A percentile compares a stretch with the other conserved stretches of the same genome.
Conservation (phyloP, 345 rosid species). For the Rhizophora mangle region DNA sequence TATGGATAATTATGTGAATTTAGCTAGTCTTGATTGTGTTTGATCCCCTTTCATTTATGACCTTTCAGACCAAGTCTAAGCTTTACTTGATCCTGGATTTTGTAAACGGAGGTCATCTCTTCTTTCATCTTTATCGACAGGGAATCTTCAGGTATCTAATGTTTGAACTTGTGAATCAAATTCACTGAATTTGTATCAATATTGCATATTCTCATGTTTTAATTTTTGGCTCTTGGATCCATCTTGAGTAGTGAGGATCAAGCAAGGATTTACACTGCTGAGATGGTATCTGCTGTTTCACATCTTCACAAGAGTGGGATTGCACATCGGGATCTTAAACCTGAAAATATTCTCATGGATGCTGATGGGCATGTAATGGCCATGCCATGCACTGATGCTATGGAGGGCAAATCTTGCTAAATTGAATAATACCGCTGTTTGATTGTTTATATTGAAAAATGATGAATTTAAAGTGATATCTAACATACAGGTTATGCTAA, state of each 20-base stretch:
- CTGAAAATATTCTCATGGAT: slow-evolving; percentile 71
- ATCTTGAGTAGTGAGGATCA: slow-evolving; percentile 59
- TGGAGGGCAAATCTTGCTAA: slow-evolving; percentile 4
- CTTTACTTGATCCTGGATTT: slow-evolving; percentile 72
- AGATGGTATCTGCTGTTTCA: slow-evolving; percentile 72
- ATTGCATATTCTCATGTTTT: slow-evolving; percentile 12
- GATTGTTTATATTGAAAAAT: background rate
- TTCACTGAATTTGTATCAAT: background rate
- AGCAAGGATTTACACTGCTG: slow-evolving; percentile 67
- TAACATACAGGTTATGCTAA: slow-evolving; percentile 53
- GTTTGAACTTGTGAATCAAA: background rate
- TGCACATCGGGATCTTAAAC: slow-evolving; percentile 76
- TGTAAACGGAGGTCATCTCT: slow-evolving; percentile 73
- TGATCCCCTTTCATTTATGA: background rate
- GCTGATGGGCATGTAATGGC: slow-evolving; percentile 62
- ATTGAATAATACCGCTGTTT: background rate
- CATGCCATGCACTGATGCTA: slow-evolving; percentile 2
- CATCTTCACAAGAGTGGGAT: slow-evolving; percentile 67
- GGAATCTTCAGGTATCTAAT: slow-evolving; percentile 56
- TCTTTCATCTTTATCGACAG: slow-evolving; percentile 68
- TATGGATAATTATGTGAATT: background rate
- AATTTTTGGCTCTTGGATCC: slow-evolving; percentile 12
- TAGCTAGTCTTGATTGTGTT: background rate
- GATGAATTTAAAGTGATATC: background rate
- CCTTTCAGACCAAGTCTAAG: slow-evolving; percentile 62